Conservation (phyloP, 768 basidiomycete species). For the Pholiota conissans region DNA sequence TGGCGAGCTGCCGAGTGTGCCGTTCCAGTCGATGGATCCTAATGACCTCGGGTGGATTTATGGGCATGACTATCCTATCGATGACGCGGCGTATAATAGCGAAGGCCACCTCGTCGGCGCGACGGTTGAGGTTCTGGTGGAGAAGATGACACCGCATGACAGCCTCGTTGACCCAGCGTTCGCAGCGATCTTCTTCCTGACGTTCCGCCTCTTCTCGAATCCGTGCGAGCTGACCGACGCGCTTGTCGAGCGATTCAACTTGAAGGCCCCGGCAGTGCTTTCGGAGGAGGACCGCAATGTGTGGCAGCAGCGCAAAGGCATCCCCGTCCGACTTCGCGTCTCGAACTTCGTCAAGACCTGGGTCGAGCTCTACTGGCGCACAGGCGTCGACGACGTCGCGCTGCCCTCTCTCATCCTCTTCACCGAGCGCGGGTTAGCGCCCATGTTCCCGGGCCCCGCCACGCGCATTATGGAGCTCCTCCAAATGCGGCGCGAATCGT, state of each 20-base stretch:
- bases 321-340: slow-evolving; percentile 88
- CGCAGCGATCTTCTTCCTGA: slow-evolving; percentile 89
- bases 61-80: slow-evolving; percentile 76
- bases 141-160: slow-evolving; percentile 96
- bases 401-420: slow-evolving; percentile 59
- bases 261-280: slow-evolving; percentile 60
- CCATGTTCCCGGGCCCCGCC: slow-evolving; percentile 67
- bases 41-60: slow-evolving; percentile 54
- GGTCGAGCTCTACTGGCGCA: slow-evolving; percentile 89
- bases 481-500: slow-evolving; percentile 49
- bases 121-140: slow-evolving; percentile 85
- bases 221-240: slow-evolving; percentile 75
- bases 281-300: slow-evolving; percentile 60
- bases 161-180: slow-evolving; percentile 87
- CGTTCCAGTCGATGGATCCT: slow-evolving; percentile 45
- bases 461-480: slow-evolving; percentile 75
- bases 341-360: slow-evolving; percentile 93
- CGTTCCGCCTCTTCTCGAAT: slow-evolving; percentile 88
- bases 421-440: slow-evolving; percentile 57
- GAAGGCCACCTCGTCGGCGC: slow-evolving; percentile 92
- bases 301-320: slow-evolving; percentile 87
- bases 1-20: slow-evolving; percentile 51
- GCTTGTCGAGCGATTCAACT: slow-evolving; percentile 81
- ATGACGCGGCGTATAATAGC: slow-evolving; percentile 87
- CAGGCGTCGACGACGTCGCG: slow-evolving; percentile 69